These are phyloP conservation scores for Parmelia sp. DNA, from an alignment of 495 filamentous ascomycete species.

Conservation along the genomic window DNA sequence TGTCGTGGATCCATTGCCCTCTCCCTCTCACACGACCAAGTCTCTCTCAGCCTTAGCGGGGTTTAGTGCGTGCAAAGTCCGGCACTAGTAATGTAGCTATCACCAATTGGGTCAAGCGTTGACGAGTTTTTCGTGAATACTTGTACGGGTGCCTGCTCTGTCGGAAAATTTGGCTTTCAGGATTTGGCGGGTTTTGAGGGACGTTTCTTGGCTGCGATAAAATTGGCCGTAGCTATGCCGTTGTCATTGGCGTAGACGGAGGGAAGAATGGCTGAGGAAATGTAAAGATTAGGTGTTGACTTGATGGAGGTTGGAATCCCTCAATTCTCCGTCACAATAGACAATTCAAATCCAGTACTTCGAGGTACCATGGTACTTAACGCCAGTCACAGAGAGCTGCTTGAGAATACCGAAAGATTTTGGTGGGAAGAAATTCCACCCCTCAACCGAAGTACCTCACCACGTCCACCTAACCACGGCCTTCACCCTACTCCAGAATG, in stretches of 20 bases:
- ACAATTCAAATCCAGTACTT: conserved; percentile 13
- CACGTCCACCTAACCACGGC: conserved; percentile 13
- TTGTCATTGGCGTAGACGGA: conserved; percentile 8
- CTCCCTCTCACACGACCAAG: background rate
- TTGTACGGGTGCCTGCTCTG: conserved; percentile 17
- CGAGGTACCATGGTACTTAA: conserved; percentile 20
- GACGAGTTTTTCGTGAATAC: conserved; percentile 8
- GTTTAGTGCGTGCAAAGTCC: conserved; percentile 2
- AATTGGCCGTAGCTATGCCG: conserved; percentile 22
- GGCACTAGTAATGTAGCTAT: conserved; percentile 15
- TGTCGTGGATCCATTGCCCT: conserved; percentile 23
- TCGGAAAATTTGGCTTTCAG: conserved; percentile 15
- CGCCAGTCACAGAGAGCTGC: conserved; percentile 14
- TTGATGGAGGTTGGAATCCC: conserved; percentile 11
- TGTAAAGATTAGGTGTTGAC: conserved; percentile 15
- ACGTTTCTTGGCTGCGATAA: conserved; percentile 8
- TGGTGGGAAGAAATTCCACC: conserved; percentile 12
- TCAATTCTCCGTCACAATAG: conserved; percentile 13
- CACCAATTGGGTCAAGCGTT: conserved; percentile 13
- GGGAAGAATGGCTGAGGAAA: conserved; percentile 13
- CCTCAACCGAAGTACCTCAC: conserved; percentile 17
- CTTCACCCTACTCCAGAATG: conserved; percentile 12
- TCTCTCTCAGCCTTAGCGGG: conserved; percentile 21
- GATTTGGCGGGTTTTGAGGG: conserved; percentile 5
- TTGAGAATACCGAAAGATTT: conserved; percentile 12